A percentile compares a stretch with the other conserved stretches of the same genome.
Conservation (phyloP, 495 filamentous ascomycete genomes). For the Glarea lozoyensis region DNA sequence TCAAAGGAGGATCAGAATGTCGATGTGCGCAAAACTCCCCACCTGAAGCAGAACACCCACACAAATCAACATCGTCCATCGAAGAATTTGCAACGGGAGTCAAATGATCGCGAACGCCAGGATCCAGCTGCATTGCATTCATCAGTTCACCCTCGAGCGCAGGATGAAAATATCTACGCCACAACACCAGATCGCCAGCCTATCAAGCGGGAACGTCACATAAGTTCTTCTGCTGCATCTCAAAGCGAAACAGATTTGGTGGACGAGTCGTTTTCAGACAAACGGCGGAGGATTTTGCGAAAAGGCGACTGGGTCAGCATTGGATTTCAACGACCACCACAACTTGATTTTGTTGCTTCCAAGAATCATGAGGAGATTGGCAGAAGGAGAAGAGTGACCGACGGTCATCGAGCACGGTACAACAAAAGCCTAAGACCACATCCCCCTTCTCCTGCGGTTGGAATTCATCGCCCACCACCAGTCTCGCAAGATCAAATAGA, state of each 20-base stretch:
- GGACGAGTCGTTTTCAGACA: constrained; percentile 8
- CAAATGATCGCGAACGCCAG: background rate
- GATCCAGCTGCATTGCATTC: background rate
- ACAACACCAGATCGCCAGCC: constrained; percentile 12
- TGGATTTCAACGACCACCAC: constrained; percentile 11
- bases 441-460: no score
- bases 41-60: background rate
- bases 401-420: constrained; percentile 12
- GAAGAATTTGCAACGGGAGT: background rate
- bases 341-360: constrained; percentile 10
- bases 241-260: background rate
- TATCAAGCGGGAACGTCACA: constrained; percentile 2
- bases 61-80: background rate
- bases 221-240: background rate
- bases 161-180: constrained; percentile 14
- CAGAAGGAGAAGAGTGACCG: constrained; percentile 12
- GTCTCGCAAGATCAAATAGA: no score
- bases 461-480: no score
- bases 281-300: constrained; percentile 14
- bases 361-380: constrained; percentile 14
- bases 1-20: background rate
- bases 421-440: background rate
- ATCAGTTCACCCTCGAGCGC: background rate
- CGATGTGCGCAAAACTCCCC: background rate
- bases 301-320: constrained; percentile 21